Evolutionary conservation across 441 rosid genomes (phyloP), one percentile per base, ranked within the genome.

Genomic region (Pelargonium fulgidum): DNA sequence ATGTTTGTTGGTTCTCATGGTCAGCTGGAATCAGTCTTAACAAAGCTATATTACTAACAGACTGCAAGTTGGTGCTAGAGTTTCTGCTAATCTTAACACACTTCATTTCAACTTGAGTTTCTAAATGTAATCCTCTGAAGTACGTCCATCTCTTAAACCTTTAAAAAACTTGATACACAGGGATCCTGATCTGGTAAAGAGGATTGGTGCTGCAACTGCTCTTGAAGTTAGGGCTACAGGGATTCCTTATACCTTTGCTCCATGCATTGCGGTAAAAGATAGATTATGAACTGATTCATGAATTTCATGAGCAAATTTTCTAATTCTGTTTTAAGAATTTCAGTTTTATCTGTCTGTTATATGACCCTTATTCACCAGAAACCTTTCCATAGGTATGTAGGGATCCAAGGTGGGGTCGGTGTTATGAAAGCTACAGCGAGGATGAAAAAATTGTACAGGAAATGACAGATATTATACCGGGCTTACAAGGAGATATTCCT

Each of bases 391-490:
- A 87, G 90, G 92, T 87, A 62, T 87, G 92, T 75, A 81, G 87
- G 75, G 90, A 85, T 80, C 92, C 90, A 3, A 84, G 90, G 73
- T 87, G 92, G 90, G 92, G 92, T 50, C 79, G 92, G 70, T 85
- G 90, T 72, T 87, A 84, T 54, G 92, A 87, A 73, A 87, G 91
- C 77, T 86, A 83, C 68, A 82, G 91, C 4, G 89, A 86, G 77
- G 88, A 86, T 68, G 82, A 79, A 70, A 82, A 80, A 75, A 77
- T 85, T 11, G 92, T 87, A 80, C 77, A 78, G 73, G 73, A 78
- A 69, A 87, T 87, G 92, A 85, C 90, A 0, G 88, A 87, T 50
- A 66, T 85, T 67, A 85, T 87, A 72, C 81, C 85, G 62, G 92
- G 92, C 45, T 76, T 87, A 73, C 90, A 87, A 85, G 92, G 92